Percentiles rank a stretch among this genome's conserved stretches.
These are phyloP conservation scores for Panicum virgatum DNA, from an alignment of 202 grass and related monocot species.

Conservation along the genomic window DNA sequence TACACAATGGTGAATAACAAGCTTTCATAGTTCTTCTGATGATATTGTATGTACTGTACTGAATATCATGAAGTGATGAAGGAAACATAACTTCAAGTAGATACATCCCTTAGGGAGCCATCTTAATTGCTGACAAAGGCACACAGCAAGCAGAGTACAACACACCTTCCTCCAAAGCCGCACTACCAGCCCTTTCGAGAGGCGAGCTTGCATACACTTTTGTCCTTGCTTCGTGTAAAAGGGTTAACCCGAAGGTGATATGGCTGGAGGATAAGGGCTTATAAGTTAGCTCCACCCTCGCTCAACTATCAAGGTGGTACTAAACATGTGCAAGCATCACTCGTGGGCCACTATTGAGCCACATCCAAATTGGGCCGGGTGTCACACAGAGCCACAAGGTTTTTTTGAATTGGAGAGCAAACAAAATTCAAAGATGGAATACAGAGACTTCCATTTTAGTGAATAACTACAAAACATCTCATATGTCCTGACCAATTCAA, in stretches of 20 bases:
- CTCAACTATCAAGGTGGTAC: too few relatives aligned
- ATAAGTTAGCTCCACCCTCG: too few relatives aligned
- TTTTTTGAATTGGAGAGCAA: neutral
- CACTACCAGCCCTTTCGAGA: too few relatives aligned
- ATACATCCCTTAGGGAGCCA: neutral
- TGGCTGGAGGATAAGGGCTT: too few relatives aligned
- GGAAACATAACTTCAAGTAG: neutral
- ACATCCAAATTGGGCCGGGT: too few relatives aligned
- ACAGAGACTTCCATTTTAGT: neutral
- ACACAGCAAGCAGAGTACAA: neutral
- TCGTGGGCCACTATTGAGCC: too few relatives aligned
- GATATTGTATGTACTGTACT: neutral
- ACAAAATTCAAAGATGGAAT: neutral
- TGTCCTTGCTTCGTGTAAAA: too few relatives aligned
- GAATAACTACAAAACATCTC: neutral
- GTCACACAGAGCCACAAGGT: neutral
- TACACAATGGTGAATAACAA: neutral
- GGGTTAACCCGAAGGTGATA: too few relatives aligned
- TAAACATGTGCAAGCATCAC: too few relatives aligned
- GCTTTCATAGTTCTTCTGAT: neutral
- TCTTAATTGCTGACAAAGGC: neutral
- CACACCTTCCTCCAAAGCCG: too few relatives aligned
- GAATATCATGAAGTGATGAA: neutral
- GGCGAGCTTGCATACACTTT: too few relatives aligned
- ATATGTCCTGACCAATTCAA: neutral